Base-by-base conservation (phyloP, 2,329 filamentous ascomycete species). In the Hypomyces rosellus region DNA sequence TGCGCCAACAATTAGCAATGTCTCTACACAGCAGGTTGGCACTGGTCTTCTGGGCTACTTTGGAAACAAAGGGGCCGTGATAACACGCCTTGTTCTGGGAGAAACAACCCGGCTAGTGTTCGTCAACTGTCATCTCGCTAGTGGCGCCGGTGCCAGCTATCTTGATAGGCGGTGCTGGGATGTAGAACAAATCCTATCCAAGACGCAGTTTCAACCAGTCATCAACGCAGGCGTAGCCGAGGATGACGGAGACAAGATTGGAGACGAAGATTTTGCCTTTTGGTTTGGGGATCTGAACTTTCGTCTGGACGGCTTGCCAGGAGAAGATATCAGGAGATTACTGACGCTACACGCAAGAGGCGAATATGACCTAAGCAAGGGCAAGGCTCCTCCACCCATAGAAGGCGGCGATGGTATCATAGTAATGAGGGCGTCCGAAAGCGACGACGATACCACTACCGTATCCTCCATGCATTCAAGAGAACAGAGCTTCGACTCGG, bases 231-330 rank as follows among this genome's bases (percentile, higher is more conserved):
- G 87, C 8, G 81, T 86, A 5, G 71, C 80, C 2, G 75, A 83
- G 36, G 82, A 84, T n/a, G 81, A 85, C 18, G 72, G 76, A 1
- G 82, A 87, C 46, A 80, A 74, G 34, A 85, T 99, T 56, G 91
- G 89, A 1, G 88, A 95, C 37, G 92, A 95, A 57, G 93, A 99
- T 63, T 90, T 96, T 69, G 83, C 85, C 0, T 96, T 99, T 62
- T 97, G 92, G 89, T 88, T 96, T 62, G 93, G 93, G 6, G 93
- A 99, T 66, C 75, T 99, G 39, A 99, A 99, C 65, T 99, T 96
- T 63, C 82, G 93, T 33, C 76, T 99, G 1, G 89, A 95, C 46
- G 88, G 86, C 41, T 80, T 97, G 45, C 88, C 92, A 0, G 91
- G 90, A 1, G 87, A 93, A 36, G 93, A 99, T 64, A 93, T 99